Evolutionary conservation across 176 grass and related monocot species (phyloP), one percentile per base, ranked within the genome.

Genomic region (Dendrocalamus sinicus): DNA sequence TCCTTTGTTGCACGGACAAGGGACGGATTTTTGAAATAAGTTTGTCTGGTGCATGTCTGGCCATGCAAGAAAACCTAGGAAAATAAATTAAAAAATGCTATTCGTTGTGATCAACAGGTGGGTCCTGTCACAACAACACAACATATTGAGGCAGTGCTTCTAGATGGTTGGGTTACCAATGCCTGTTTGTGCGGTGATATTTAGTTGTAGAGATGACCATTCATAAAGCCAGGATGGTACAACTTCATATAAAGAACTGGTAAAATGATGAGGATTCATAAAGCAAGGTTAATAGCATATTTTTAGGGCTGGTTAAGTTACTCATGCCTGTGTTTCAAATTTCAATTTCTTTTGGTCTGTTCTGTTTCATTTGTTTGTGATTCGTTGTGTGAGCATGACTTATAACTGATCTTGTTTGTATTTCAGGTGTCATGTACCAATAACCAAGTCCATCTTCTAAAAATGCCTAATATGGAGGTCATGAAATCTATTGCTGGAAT

Each of bases 391-490:
- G 13, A 70, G 11, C 86, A 28, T 53, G 13, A 76, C 5, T 41
- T 61, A 19, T n/a, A 59, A 47, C 45, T 77, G 45, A 47, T 78
- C 16, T 50, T 87, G 0, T 80, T 81, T 9, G 4, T 68, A 57
- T 90, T 86, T 75, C 86, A 99, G 93, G 92, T 98, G 53, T 95
- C 90, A 65, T 99, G 93, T 88, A 75, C 79, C 81, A 91, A 87
- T 83, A 96, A 99, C 51, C 84, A 75, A 83, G 88, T 98, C 22
- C 87, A 94, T 91, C 80, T 98, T 64, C 55, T 99, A 74, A 90
- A n/a, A 88, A 94, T 99, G 96, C 96, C 96, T 72, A 94, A 92
- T 75, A 96, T 99, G 96, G 93, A 94, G 35, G 90, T 96, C 60
- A 84, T 85, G n/a, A 99, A 89, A 77, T 92, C 93, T 23, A 91